Evolutionary conservation across 2,329 filamentous ascomycete genomes (phyloP), one percentile per base, ranked within the genome.

Genomic region (Phyllosticta capitalensis): DNA sequence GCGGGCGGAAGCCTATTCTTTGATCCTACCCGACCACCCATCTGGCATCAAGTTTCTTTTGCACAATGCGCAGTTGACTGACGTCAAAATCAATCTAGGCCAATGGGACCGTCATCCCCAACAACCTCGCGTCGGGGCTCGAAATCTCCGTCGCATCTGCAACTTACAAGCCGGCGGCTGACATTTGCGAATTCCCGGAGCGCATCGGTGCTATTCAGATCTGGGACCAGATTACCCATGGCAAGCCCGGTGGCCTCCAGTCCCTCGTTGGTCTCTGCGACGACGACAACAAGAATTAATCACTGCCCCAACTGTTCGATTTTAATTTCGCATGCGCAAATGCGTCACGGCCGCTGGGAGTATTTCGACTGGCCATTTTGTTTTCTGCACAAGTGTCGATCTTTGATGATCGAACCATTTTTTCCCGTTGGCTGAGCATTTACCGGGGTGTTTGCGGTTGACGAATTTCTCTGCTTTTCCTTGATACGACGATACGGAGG

Each of bases 101-200:
- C 53, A 70, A 76, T 58, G 71, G 69, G 55, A 68, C 67, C 17
- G 61, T 67, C 26, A 65, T 76, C n/a, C 60, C 68, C 6, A 54
- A 66, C 3, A 66, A 68, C 14, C 60, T 72, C 24, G 67, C 74
- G 6, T 66, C 69, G 0, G 72, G 72, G 26, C 69, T 78, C 30
- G 65, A 71, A 49, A 64, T 79, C 54, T 71, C 69, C 2, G 72
- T 78, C 10, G 68, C 74, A 30, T 71, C 68, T 63, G 67, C 73
- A 9, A 67, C 71, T 57, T 70, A 77, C 48, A 63, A 69, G 53
- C 74, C 75, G 7, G 68, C 75, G 3, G 64, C 61, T 12, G 64
- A 65, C 3, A 61, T 66, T 5, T 64, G 67, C 55, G 65, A 72
- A 20, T 76, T 77, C 60, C 75, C 76, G 7, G 62, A 61, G 24